Evolutionary conservation across 2,329 filamentous ascomycete genomes (phyloP), one percentile per base, ranked within the genome.

Genomic region (Aspergillus unguis): DNA sequence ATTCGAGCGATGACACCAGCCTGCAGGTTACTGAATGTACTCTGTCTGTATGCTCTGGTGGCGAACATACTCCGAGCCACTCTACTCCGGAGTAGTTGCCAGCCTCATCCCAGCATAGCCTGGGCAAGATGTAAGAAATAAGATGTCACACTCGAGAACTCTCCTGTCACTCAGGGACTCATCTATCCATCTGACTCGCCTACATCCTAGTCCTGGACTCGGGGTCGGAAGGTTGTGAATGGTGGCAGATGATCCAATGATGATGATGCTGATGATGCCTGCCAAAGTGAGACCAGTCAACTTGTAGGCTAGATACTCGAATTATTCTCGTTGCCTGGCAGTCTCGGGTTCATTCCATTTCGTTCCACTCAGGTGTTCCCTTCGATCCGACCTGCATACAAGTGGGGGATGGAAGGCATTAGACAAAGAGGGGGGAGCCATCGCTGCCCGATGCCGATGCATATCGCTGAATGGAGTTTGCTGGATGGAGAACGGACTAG

Each of bases 41-140:
- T 17, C 17, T 17, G 17, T 17, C 17, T 17, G 17, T 17, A 17
- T 17, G 17, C 17, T 17, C 17, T 23, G 29, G 47, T 49, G 47
- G 47, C 47, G 38, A 49, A 44, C 47, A 49, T 38, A 31, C 47
- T 49, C 29, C 36, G 25, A 6, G 17, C 7, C 25, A 17, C 17
- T 17, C 17, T 17, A 17, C 17, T 17, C 17, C 17, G 17, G 17
- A 17, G 17, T 17, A 17, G 17, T 17, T 17, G 17, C 36, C 6
- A 25, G 7, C 36, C 36, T 23, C 5, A 23, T 47, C 32, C 40
- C 27, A 40, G 52, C 55, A 51, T 42, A 40, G 46, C 35, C 56
- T 44, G 48, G 45, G 38, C 43, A 32, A 44, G 11, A 32, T 9
- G 10, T 27, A 27, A 32, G 43, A 45, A 45, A 31, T 25, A 44